Conservation (phyloP, 2,329 filamentous ascomycete genomes). For the Fusarium tjaetaba region DNA sequence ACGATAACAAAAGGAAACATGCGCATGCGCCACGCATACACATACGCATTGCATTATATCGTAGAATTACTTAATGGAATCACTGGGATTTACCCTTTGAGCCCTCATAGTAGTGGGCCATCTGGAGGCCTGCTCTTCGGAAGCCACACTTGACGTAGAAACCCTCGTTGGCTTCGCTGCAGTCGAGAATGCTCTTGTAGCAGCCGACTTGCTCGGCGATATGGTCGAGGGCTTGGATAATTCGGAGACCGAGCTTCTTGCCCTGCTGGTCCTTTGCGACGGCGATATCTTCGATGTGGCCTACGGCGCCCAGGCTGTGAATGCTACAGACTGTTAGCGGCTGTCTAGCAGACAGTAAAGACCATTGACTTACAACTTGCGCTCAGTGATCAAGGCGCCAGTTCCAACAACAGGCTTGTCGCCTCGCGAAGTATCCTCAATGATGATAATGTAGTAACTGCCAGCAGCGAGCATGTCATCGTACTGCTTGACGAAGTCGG, state of each 20-base stretch:
- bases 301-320: slow-evolving; percentile 82
- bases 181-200: slow-evolving; percentile 98
- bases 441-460: slow-evolving; percentile 87
- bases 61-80: slow-evolving; percentile 22
- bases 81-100: slow-evolving; percentile 58
- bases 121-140: slow-evolving; percentile 89
- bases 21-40: background rate
- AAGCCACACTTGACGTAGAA: slow-evolving; percentile 99
- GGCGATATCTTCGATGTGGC: slow-evolving; percentile 98
- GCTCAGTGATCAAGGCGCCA: slow-evolving; percentile 89
- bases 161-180: slow-evolving; percentile 93
- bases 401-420: slow-evolving; percentile 82
- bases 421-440: slow-evolving; percentile 73
- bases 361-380: slow-evolving; percentile 79
- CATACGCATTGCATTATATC: background rate
- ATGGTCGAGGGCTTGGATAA: slow-evolving; percentile 93
- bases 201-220: slow-evolving; percentile 90
- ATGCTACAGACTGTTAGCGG: slow-evolving; percentile 63
- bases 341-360: background rate
- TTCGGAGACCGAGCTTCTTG: slow-evolving; percentile 91
- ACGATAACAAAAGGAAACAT: slow-evolving; percentile 13
- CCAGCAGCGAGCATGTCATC: slow-evolving; percentile 80
- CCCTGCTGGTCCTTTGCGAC: slow-evolving; percentile 96
- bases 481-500: slow-evolving; percentile 81
- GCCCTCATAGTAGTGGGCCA: slow-evolving; percentile 91